phyloP scores from a whole-genome alignment of 371 early-diverging fungal species.

The Coemansia sp. region DNA sequence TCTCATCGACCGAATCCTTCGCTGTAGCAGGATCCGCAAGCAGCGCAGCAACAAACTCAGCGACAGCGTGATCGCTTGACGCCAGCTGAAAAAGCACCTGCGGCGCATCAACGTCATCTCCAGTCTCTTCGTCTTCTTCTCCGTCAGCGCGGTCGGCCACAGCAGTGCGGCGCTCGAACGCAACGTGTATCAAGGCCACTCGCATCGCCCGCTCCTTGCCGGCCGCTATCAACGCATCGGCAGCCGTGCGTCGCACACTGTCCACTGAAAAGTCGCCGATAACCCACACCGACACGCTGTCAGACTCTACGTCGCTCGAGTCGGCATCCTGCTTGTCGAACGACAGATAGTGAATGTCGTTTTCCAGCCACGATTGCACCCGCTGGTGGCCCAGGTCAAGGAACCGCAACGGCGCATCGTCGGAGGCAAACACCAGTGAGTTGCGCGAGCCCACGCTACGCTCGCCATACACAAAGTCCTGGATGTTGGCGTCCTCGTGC shows the following conservation, averaged over 20 bases:
- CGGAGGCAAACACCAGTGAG: slow-evolving; percentile 62
- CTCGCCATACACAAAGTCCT: slow-evolving; percentile 64
- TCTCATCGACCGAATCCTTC: slow-evolving; percentile 1
- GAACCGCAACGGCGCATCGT: slow-evolving; percentile 58
- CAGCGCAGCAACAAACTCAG: slow-evolving; percentile 9
- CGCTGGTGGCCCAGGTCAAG: slow-evolving; percentile 41
- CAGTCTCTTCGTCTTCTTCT: slow-evolving; percentile 24
- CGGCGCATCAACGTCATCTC: slow-evolving; percentile 33
- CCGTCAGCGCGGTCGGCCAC: slow-evolving; percentile 14
- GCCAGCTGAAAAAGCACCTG: slow-evolving; percentile 31
- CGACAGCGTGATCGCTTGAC: background rate
- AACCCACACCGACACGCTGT: slow-evolving; percentile 34
- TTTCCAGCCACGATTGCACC: slow-evolving; percentile 26
- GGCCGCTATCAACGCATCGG: slow-evolving; percentile 30
- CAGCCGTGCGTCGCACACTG: slow-evolving; percentile 22
- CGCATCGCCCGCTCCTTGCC: slow-evolving; percentile 18
- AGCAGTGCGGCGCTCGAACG: background rate
- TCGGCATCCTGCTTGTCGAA: background rate
- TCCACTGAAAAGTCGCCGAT: slow-evolving; percentile 33
- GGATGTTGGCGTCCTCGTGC: slow-evolving; percentile 58
- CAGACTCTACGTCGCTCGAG: background rate
- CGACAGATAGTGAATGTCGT: slow-evolving; percentile 13
- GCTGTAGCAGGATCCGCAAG: background rate
- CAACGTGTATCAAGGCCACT: slow-evolving; percentile 37
- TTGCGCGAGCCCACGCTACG: slow-evolving; percentile 63